Percentiles rank a stretch among this genome's conserved stretches.
phyloP scores from a whole-genome alignment of 1,284 basidiomycete species.

The Fomitiporia mediterranea region DNA sequence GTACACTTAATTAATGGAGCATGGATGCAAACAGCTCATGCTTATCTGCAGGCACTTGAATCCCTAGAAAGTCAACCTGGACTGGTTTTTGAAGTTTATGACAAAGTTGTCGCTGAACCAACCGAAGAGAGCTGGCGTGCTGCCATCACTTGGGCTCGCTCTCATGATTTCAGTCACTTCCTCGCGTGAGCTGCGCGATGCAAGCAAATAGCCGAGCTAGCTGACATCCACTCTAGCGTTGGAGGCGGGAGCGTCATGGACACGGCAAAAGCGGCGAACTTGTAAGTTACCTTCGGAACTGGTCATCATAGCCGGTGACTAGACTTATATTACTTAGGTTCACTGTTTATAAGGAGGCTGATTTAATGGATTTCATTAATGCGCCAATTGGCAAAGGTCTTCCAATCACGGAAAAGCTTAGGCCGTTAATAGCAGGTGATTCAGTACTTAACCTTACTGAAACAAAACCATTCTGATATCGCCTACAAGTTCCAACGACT shows the following conservation, averaged over 20 bases:
- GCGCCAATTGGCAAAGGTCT: slow-evolving; percentile 92
- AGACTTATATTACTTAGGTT: slow-evolving; percentile 54
- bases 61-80: slow-evolving; percentile 70
- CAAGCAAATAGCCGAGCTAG: too few species aligned
- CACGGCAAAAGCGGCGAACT: slow-evolving; percentile 88
- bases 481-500: slow-evolving; percentile 75
- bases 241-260: slow-evolving; percentile 97
- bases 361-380: slow-evolving; percentile 95
- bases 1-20: slow-evolving; percentile 34
- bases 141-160: slow-evolving; percentile 85
- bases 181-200: slow-evolving; percentile 61
- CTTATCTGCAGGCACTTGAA: slow-evolving; percentile 56
- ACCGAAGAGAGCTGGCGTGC: slow-evolving; percentile 86
- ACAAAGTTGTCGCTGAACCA: slow-evolving; percentile 84
- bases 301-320: too few species aligned
- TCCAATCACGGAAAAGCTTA: slow-evolving; percentile 71
- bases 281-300: slow-evolving; percentile 55
- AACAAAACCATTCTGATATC: not conserved
- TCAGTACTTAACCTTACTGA: slow-evolving; percentile 3
- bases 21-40: slow-evolving; percentile 12
- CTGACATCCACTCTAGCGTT: slow-evolving; percentile 46
- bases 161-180: slow-evolving; percentile 90
- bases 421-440: slow-evolving; percentile 80
- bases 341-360: slow-evolving; percentile 84
- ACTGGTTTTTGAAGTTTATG: slow-evolving; percentile 81